A percentile compares a stretch with the other conserved stretches of the same genome.
phyloP scores from a whole-genome alignment of 192 early-diverging fungal species.

The Lobosporangium transversale region DNA sequence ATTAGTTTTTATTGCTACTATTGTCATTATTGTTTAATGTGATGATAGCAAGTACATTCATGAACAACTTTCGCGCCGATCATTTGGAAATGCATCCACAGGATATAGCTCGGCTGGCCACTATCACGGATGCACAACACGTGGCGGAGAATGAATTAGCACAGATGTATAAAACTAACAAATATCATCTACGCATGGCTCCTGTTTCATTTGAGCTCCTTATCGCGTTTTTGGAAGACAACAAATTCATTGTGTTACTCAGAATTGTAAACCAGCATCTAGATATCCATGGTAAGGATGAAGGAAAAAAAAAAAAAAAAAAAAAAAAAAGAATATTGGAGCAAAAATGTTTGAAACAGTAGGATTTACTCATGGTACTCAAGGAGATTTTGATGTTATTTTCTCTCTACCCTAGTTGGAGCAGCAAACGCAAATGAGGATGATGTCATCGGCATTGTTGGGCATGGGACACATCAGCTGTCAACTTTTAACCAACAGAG shows the following conservation, averaged over 20 bases:
- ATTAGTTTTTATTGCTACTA: too few relatives aligned
- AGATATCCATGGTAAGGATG: slow-evolving; percentile 71
- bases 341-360: background rate
- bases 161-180: slow-evolving; percentile 80
- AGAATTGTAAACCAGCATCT: slow-evolving; percentile 93
- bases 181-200: slow-evolving; percentile 88
- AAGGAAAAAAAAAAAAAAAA: background rate
- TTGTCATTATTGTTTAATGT: too few relatives aligned
- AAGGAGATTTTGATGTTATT: too few relatives aligned
- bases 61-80: slow-evolving; percentile 78
- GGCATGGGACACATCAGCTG: slow-evolving; percentile 75
- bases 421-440: slow-evolving; percentile 59
- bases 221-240: slow-evolving; percentile 92
- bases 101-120: slow-evolving; percentile 74
- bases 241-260: slow-evolving; percentile 87
- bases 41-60: slow-evolving; percentile 79
- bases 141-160: slow-evolving; percentile 84
- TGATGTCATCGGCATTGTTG: slow-evolving; percentile 75
- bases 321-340: background rate
- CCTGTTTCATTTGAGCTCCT: slow-evolving; percentile 90
- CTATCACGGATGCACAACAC: slow-evolving; percentile 80
- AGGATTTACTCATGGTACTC: too few relatives aligned
- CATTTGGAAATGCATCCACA: slow-evolving; percentile 79
- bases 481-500: slow-evolving; percentile 85
- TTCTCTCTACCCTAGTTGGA: slow-evolving; percentile 9